phyloP scores from a whole-genome alignment of 2,329 filamentous ascomycete genomes.

The Fusarium sp. region DNA sequence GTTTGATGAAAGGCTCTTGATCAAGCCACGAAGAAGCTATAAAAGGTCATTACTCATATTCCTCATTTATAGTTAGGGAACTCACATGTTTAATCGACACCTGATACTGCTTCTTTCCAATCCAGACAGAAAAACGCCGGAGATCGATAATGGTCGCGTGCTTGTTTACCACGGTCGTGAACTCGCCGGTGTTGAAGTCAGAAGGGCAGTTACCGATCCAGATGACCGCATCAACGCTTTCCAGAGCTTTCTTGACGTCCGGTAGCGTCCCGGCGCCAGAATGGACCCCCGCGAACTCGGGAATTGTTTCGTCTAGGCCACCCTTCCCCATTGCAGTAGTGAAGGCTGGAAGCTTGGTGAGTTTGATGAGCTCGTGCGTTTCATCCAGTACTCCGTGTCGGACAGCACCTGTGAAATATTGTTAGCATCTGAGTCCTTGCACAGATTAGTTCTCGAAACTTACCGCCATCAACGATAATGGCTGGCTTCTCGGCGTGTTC shows the following conservation, averaged over 20 bases:
- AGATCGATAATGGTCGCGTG: not conserved
- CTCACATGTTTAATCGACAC: not conserved
- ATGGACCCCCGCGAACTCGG: not conserved
- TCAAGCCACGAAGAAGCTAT: not conserved
- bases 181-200: slow-evolving; percentile 1
- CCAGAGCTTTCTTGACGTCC: not conserved
- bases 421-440: no score
- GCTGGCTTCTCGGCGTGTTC: not conserved
- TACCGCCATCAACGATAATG: not conserved
- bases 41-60: no score
- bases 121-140: not conserved
- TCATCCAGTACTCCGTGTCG: not conserved
- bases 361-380: not conserved
- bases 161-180: not conserved
- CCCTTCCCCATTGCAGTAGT: not conserved
- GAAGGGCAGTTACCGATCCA: slow-evolving; percentile 2
- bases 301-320: not conserved
- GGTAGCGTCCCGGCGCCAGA: slow-evolving; percentile 1
- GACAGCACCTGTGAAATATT: no score
- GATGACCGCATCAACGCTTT: not conserved
- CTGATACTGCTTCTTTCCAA: not conserved
- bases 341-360: not conserved
- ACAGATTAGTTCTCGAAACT: no score
- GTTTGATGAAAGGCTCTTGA: not conserved
- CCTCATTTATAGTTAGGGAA: not conserved